A percentile compares a stretch with the other conserved stretches of the same genome.
phyloP scores from a whole-genome alignment of 352 stramenopile genomes.

The Globisporangium iwayamae region DNA sequence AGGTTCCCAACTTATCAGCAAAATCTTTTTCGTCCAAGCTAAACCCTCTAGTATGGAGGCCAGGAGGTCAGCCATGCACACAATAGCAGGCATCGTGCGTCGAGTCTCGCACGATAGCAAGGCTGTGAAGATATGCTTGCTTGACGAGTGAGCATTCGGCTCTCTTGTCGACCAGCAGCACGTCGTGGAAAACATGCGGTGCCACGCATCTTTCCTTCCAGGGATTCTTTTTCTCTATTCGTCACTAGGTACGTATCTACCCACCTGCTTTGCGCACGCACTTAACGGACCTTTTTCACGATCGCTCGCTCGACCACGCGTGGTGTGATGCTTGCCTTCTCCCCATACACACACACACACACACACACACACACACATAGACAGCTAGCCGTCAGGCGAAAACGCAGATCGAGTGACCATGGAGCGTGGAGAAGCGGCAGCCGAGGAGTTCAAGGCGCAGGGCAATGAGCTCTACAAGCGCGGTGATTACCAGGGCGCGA shows the following conservation, averaged over 20 bases:
- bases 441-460: conserved; percentile 80
- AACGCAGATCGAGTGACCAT: conserved; percentile 10
- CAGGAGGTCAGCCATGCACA: not conserved
- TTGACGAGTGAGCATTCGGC: not conserved
- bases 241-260: not conserved
- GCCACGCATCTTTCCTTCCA: conserved; percentile 5
- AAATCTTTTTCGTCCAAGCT: not conserved
- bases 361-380: not conserved
- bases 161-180: not conserved
- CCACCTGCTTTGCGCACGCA: not conserved
- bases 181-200: not conserved
- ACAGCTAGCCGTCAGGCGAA: conserved; percentile 1
- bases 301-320: conserved; percentile 2
- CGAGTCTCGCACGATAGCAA: not conserved
- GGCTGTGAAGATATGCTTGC: not conserved
- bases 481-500: conserved; percentile 86
- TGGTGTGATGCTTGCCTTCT: conserved; percentile 1
- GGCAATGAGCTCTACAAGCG: conserved; percentile 92
- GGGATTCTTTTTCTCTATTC: not conserved
- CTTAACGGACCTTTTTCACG: not conserved
- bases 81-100: not conserved
- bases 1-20: not conserved
- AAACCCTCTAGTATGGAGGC: not conserved
- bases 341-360: not conserved
- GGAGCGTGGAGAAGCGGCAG: conserved; percentile 34